Conservation (phyloP, 1,284 basidiomycete species). For the Sanguinoderma infundibulare region DNA sequence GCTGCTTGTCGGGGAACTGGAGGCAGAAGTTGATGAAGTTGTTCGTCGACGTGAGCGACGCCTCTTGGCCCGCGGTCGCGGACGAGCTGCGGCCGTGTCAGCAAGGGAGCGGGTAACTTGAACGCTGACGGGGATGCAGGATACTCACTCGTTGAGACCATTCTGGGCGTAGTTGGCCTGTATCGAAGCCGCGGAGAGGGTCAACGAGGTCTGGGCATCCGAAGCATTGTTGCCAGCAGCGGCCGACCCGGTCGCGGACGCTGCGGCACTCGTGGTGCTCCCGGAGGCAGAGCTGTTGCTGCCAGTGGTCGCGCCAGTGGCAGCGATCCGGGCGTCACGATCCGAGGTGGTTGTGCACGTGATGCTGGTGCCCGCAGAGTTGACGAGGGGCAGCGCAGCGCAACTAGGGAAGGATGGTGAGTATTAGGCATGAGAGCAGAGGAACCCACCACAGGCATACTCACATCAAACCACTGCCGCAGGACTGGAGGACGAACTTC, state of each 20-base stretch:
- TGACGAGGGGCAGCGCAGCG: slow-evolving; percentile 64
- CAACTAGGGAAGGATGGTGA: slow-evolving; percentile 36
- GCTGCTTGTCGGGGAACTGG: slow-evolving; percentile 35
- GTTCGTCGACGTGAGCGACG: slow-evolving; percentile 53
- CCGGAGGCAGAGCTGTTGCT: slow-evolving; percentile 2
- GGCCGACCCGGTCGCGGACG: slow-evolving; percentile 18
- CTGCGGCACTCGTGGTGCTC: not conserved
- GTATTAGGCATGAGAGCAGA: not conserved
- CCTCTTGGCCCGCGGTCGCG: slow-evolving; percentile 45
- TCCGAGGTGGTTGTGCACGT: slow-evolving; percentile 58
- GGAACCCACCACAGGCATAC: slow-evolving; percentile 3
- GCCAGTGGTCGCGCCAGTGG: slow-evolving; percentile 46
- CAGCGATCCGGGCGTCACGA: slow-evolving; percentile 52
- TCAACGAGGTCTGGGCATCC: slow-evolving; percentile 36
- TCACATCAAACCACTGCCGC: slow-evolving; percentile 39
- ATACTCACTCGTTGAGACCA: slow-evolving; percentile 30
- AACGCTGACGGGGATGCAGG: not conserved
- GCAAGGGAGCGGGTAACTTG: not conserved
- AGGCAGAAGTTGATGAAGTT: slow-evolving; percentile 61
- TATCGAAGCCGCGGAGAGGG: slow-evolving; percentile 28
- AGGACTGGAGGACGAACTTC: slow-evolving; percentile 47
- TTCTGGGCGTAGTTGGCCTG: slow-evolving; percentile 44
- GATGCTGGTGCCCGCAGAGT: slow-evolving; percentile 56
- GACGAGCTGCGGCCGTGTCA: slow-evolving; percentile 6
- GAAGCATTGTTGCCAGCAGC: slow-evolving; percentile 12